A percentile compares a stretch with the other conserved stretches of the same genome.
Conservation (phyloP, 2,329 filamentous ascomycete genomes). For the Fusarium proliferatum region DNA sequence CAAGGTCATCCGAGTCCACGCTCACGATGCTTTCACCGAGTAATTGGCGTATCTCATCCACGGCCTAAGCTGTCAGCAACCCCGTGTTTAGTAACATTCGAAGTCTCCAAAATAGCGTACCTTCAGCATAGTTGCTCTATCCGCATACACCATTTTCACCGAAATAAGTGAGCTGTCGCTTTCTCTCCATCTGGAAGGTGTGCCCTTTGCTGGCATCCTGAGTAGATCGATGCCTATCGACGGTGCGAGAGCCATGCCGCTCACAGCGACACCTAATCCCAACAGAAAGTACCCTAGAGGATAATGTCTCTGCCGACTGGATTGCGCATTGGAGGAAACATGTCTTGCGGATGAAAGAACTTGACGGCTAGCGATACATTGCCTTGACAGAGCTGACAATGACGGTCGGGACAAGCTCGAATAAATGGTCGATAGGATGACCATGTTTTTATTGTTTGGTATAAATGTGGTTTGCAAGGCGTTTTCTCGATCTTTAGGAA, state of each 20-base stretch:
- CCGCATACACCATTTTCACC: neutral
- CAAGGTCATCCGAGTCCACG: constrained; percentile 68
- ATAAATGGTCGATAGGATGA: neutral
- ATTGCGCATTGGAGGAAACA: neutral
- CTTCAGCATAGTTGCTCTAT: neutral
- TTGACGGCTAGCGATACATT: accelerated
- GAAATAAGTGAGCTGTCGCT: neutral
- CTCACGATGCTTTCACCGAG: constrained; percentile 68
- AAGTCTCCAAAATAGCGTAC: neutral
- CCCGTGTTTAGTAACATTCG: accelerated
- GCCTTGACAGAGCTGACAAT: neutral
- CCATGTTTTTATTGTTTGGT: neutral
- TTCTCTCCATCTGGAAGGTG: neutral
- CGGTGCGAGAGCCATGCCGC: neutral
- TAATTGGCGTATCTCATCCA: neutral
- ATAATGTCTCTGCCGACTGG: neutral
- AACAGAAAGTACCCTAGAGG: neutral
- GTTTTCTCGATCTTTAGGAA: no score
- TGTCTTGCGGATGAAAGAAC: neutral
- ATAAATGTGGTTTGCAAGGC: no score
- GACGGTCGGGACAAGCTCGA: neutral
- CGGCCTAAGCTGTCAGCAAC: neutral
- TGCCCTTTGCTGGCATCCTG: neutral
- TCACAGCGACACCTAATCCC: neutral
- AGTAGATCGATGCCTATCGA: neutral